Percentiles rank a stretch among this genome's conserved stretches.
These are phyloP conservation scores for Chalciporus sp. DNA, from an alignment of 1,284 basidiomycete species.

Conservation along the genomic window DNA sequence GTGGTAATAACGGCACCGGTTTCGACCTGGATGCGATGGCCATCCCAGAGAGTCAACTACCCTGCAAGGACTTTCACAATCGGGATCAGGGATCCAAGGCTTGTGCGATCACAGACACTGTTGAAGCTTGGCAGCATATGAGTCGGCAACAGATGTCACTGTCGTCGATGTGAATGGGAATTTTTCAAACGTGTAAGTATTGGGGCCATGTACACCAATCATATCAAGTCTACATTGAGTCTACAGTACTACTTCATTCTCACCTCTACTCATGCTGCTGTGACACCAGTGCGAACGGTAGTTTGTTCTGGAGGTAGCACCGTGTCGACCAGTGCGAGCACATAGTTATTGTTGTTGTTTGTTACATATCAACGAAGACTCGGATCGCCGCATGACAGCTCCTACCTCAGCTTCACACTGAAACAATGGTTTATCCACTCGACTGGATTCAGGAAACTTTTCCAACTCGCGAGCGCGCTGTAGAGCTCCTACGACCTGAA, in stretches of 20 bases:
- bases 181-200: neutral
- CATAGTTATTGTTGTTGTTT: no score
- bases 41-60: neutral
- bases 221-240: no score
- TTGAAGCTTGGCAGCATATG: neutral
- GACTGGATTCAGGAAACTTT: slow-evolving; percentile 46
- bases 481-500: slow-evolving; percentile 57
- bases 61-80: neutral
- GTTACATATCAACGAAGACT: no score
- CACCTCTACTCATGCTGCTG: no score
- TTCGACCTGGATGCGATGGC: neutral
- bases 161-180: neutral
- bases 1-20: slow-evolving; percentile 11
- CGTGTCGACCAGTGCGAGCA: no score
- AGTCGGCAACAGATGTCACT: neutral
- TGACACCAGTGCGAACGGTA: no score
- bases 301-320: no score
- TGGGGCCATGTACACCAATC: neutral
- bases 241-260: no score
- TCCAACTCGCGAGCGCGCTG: slow-evolving; percentile 34
- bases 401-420: no score
- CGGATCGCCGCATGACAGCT: no score
- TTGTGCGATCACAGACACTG: neutral
- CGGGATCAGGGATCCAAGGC: neutral
- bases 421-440: slow-evolving; percentile 30